Evolutionary conservation across 495 filamentous ascomycete species (phyloP), one percentile per base, ranked within the genome.

Genomic region (Xylaria longipes): DNA sequence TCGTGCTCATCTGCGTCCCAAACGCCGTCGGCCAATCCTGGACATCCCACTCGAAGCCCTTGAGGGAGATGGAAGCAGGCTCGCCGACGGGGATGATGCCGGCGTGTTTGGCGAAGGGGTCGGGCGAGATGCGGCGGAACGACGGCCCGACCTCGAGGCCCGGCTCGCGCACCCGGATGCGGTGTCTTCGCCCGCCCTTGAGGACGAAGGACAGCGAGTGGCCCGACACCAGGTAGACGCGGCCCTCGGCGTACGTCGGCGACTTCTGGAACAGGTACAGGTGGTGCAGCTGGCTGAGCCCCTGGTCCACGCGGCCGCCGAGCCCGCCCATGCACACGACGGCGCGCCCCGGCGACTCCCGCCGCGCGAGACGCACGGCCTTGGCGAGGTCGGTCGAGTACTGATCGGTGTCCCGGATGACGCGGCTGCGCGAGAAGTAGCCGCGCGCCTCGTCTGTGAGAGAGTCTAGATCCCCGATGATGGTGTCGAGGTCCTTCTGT

Each of bases 381-480:
- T 89, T 88, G 69, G 76, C 77, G 63, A 87, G 97, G 83, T 82
- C 96, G 8, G 97, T 97, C 11, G 91, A 91, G 77, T 96, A 88
- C 76, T 98, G 93, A 78, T 97, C 93, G 31, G 82, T 73, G 68
- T 94, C 89, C 73, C 88, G 78, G 67, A 92, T 82, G 45, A 98
- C 82, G 25, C 83, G 69, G 81, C 12, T 80, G 82, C 0, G 78
- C 70, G 50, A 77, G 82, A 94, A 98, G 78, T 91, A 91, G 2
- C 79, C 43, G 46, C 83, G 83, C 0, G 91, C 83, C 25, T 85
- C 78, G 14, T 87, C 83, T 3, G 78, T 80, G 22, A 98, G 82
- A 20, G 94, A 97, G 84, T 99, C 96, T 1, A 98, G 85, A 76
- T 99, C 96, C 65, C 96, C 96, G 73, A 94, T 88, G 68, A 99